Conservation (phyloP, 2,329 filamentous ascomycete species). For the Elsinoe perseae region DNA sequence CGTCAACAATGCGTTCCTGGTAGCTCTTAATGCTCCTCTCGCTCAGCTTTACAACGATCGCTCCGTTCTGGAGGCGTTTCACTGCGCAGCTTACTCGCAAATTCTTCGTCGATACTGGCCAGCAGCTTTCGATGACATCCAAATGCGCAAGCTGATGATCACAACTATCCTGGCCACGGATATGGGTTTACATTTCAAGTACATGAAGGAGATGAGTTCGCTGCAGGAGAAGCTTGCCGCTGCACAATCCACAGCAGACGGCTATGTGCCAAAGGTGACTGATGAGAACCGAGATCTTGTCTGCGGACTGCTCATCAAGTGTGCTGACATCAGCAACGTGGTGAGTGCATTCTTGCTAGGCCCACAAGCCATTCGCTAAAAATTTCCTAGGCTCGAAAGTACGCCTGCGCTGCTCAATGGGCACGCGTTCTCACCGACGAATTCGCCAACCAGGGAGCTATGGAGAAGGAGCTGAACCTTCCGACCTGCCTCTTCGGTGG, state of each 20-base stretch:
- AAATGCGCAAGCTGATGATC: conserved; percentile 85
- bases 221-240: conserved; percentile 69
- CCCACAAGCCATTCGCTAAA: conserved; percentile 15
- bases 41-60: conserved; percentile 96
- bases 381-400: conserved; percentile 61
- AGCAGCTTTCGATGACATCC: conserved; percentile 64
- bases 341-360: conserved; percentile 46
- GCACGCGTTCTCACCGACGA: conserved; percentile 91
- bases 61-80: conserved; percentile 93
- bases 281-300: conserved; percentile 71
- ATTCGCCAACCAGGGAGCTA: conserved; percentile 83
- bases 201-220: conserved; percentile 81
- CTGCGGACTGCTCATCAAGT: conserved; percentile 94
- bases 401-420: conserved; percentile 77
- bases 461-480: conserved; percentile 84
- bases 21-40: conserved; percentile 83
- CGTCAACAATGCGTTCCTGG: conserved; percentile 94
- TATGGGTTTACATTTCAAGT: conserved; percentile 95
- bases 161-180: conserved; percentile 96
- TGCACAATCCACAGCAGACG: conserved; percentile 54
- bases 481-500: conserved; percentile 75
- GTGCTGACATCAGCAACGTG: conserved; percentile 97
- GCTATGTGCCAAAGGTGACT: conserved; percentile 67
- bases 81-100: conserved; percentile 94
- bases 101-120: conserved; percentile 93